A percentile compares a stretch with the other conserved stretches of the same genome.
phyloP scores from a whole-genome alignment of 2,329 filamentous ascomycete genomes.

The Geosmithia flava region DNA sequence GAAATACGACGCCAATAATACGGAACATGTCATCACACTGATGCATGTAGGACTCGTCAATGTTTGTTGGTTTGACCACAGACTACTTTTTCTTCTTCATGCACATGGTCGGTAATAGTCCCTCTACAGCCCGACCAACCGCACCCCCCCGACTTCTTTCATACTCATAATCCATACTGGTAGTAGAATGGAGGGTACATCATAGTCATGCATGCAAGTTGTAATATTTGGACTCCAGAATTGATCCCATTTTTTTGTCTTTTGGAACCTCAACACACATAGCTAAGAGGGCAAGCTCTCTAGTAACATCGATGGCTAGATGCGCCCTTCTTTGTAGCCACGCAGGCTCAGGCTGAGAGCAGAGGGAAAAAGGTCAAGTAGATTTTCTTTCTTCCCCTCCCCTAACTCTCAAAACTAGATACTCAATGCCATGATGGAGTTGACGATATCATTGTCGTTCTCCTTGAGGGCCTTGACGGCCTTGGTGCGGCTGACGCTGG shows the following conservation, averaged over 20 bases:
- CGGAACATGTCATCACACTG: too few species aligned
- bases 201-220: neutral
- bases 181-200: neutral
- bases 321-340: conserved; percentile 5
- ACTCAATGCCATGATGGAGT: conserved; percentile 98
- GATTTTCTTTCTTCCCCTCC: neutral
- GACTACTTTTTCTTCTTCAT: too few species aligned
- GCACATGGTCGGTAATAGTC: too few species aligned
- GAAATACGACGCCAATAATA: too few species aligned
- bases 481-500: conserved; percentile 94
- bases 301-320: conserved; percentile 14
- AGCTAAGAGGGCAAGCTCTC: conserved; percentile 3
- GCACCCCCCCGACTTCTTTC: too few species aligned
- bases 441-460: conserved; percentile 99
- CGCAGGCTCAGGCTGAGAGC: neutral
- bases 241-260: conserved; percentile 1
- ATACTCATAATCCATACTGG: neutral
- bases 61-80: too few species aligned
- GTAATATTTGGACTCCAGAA: neutral
- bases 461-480: conserved; percentile 97
- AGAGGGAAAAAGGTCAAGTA: neutral
- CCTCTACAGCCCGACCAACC: too few species aligned
- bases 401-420: conserved; percentile 34
- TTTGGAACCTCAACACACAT: neutral
- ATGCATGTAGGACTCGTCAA: too few species aligned